Evolutionary conservation across 139 green algal species (phyloP).

Genomic region (Tetradesmus lagerheimii): DNA sequence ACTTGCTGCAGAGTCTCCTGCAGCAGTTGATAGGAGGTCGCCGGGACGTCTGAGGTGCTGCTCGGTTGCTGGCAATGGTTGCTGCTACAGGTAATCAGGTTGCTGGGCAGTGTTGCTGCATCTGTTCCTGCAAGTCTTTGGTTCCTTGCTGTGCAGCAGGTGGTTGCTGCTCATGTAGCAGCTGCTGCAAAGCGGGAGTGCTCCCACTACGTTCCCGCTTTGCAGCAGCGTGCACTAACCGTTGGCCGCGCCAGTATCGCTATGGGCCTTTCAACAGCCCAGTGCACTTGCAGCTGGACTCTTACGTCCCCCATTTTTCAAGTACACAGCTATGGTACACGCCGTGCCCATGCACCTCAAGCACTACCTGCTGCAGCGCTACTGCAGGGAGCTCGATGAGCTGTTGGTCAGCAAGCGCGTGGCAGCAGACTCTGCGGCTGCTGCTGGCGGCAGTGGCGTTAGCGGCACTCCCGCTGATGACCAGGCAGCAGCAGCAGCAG

Average conservation of each 20-base stretch:
- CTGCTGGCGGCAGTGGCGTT: background rate
- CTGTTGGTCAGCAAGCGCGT: background rate
- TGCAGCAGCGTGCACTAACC: background rate
- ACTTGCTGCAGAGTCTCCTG: background rate
- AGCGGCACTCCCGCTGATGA: background rate
- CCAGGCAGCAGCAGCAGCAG: background rate
- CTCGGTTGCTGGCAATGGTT: background rate
- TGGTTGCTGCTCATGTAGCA: background rate
- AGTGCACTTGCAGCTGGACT: background rate
- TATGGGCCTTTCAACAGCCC: background rate
- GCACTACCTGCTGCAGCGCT: too few relatives aligned
- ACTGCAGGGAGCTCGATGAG: background rate
- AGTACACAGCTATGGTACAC: too few relatives aligned
- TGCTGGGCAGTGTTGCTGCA: background rate
- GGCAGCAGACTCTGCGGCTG: background rate
- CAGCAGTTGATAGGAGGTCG: background rate
- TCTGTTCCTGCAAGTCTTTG: background rate
- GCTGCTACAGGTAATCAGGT: background rate
- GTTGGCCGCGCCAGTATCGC: background rate
- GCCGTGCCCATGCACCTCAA: too few relatives aligned
- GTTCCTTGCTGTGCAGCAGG: background rate
- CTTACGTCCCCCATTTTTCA: too few relatives aligned
- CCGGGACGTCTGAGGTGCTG: too few relatives aligned
- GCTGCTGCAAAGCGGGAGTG: background rate
- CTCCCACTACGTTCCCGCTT: background rate